Evolutionary conservation across 305 asterid species (phyloP), one percentile per base, ranked within the genome.

Genomic region (Plantago lanceolata): DNA sequence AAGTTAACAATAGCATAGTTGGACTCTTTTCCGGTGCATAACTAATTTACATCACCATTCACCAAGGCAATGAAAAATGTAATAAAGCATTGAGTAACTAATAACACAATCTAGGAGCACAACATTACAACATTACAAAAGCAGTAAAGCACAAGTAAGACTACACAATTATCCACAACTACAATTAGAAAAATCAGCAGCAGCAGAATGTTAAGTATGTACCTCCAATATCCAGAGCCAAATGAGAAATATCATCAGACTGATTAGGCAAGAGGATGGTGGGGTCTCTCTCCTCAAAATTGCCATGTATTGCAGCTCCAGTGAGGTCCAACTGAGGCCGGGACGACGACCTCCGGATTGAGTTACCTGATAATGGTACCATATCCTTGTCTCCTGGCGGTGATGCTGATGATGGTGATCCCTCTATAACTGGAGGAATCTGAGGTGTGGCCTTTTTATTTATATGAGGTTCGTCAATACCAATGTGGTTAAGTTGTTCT

Each of bases 141-240:
- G 28, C 28, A 24, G 28, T 24, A 35, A 11, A n/a, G 0, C 11
- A 35, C 43, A 35, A 35, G 43, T 6, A 7, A 0, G 12, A 35
- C 43, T 35, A 5, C 12, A 35, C 11, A 35, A 2, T 6, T 35
- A 35, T 35, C 43, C 43, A 35, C 8, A 35, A 35, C 8, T 35
- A 35, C 0, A 11, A 35, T 35, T 35, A 35, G 13, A 35, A 35
- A 33, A 35, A 35, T 11, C 13, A 35, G 43, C 43, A 35, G 43
- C 43, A 35, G 11, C 28, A 24, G 28, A 24, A 24, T 24, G 28
- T 1, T 24, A 3, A 24, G 28, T 24, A 24, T 33, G 33, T 1
- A 55, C 99, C 99, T 81, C 99, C 99, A 83, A 93, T 93, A 64
- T 93, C 98, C 86, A 93, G 76, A 76, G 98, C 96, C 78, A 93